phyloP scores from a whole-genome alignment of 1,284 basidiomycete species.

The Cutaneotrichosporon cutaneum region DNA sequence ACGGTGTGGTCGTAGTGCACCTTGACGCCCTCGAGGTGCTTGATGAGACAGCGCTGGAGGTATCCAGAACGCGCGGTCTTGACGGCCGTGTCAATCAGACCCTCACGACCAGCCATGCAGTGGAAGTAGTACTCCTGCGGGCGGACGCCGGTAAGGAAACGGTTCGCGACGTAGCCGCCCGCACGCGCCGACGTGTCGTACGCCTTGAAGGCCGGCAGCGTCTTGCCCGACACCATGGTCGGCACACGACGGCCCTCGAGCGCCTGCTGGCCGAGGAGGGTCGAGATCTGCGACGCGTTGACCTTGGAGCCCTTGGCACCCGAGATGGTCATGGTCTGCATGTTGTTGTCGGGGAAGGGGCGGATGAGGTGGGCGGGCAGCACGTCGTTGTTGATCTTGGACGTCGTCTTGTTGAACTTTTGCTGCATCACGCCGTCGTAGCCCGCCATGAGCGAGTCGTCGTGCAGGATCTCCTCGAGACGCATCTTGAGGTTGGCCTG shows the following conservation, averaged over 20 bases:
- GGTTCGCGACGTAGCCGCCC: conserved; percentile 98
- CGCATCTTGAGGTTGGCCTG: conserved; percentile 58
- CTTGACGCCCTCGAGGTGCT: conserved; percentile 93
- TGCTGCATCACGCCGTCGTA: conserved; percentile 88
- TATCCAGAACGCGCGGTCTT: conserved; percentile 99
- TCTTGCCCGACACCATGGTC: conserved; percentile 98
- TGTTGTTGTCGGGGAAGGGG: conserved; percentile 97
- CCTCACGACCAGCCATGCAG: conserved; percentile 97
- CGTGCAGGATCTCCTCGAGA: conserved; percentile 91
- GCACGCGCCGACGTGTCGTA: conserved; percentile 97
- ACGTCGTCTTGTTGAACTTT: conserved; percentile 85
- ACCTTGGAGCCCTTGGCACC: conserved; percentile 98
- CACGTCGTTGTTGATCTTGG: conserved; percentile 81
- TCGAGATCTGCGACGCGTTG: conserved; percentile 97
- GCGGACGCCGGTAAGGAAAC: conserved; percentile 96
- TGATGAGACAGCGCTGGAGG: conserved; percentile 96
- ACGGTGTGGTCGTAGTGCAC: conserved; percentile 99
- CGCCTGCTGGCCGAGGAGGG: conserved; percentile 93
- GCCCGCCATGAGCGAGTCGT: conserved; percentile 96
- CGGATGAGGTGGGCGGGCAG: conserved; percentile 86
- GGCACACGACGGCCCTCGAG: conserved; percentile 98
- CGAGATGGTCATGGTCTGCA: conserved; percentile 99
- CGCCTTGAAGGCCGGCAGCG: conserved; percentile 91
- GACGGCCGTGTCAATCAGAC: conserved; percentile 98
- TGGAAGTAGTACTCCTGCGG: conserved; percentile 99